Percentiles rank a stretch among this genome's conserved stretches.
Evolutionary conservation across 1,284 basidiomycete genomes (phyloP).

Genomic region (Apiotrichum laibachii): DNA sequence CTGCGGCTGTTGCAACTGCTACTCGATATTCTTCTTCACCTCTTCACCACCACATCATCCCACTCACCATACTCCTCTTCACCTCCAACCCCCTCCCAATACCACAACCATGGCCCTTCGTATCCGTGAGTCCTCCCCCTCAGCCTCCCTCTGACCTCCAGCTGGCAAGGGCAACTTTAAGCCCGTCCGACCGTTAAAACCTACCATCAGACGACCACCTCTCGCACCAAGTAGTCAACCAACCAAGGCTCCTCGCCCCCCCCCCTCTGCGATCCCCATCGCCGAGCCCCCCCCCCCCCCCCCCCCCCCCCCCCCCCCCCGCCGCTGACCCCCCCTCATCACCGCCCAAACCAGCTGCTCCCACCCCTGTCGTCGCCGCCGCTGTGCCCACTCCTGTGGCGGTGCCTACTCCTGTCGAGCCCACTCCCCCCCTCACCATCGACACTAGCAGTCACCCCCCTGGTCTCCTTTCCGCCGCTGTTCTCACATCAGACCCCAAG

Average conservation of each 20-base stretch:
- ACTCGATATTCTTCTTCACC: neutral
- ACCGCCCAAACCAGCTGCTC: neutral
- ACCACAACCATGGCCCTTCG: conserved; percentile 24
- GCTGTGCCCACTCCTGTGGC: neutral
- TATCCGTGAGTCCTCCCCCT: conserved; percentile 14
- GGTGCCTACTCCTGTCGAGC: neutral
- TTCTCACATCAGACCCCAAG: neutral
- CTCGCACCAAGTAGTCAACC: conserved; percentile 3
- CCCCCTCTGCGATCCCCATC: neutral
- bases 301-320: neutral
- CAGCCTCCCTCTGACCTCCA: conserved; percentile 2
- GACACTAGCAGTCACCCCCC: neutral
- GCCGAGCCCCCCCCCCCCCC: neutral
- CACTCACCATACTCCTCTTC: neutral
- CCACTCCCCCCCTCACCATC: neutral
- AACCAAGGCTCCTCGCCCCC: conserved; percentile 1
- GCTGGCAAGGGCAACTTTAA: conserved; percentile 38
- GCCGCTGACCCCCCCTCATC: neutral
- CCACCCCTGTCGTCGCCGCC: neutral
- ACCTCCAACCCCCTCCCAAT: neutral
- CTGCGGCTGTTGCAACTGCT: neutral
- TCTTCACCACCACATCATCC: neutral
- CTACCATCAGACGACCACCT: conserved; percentile 3
- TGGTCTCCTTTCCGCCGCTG: neutral
- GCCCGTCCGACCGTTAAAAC: conserved; percentile 23